These are phyloP conservation scores for Corymbia calophylla DNA, from an alignment of 441 rosid genomes.

Conservation along the genomic window DNA sequence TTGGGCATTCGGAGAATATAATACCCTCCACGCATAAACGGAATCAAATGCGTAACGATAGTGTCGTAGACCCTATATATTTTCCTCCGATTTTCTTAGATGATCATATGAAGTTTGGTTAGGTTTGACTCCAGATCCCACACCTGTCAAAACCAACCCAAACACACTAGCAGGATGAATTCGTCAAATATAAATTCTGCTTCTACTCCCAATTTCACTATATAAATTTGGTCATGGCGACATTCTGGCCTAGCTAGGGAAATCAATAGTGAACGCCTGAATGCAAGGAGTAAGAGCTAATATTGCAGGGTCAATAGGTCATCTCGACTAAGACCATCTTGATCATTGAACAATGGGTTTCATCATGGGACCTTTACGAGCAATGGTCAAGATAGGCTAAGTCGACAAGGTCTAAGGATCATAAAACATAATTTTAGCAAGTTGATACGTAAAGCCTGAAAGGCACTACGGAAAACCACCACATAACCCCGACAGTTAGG, in stretches of 20 bases:
- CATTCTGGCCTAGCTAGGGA: background rate
- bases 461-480: background rate
- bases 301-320: background rate
- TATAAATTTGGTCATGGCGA: background rate
- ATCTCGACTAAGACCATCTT: background rate
- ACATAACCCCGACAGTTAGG: background rate
- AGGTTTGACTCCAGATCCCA: background rate
- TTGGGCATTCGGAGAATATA: background rate
- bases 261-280: background rate
- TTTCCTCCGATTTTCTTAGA: background rate
- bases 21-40: background rate
- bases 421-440: background rate
- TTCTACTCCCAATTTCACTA: background rate
- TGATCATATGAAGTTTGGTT: background rate
- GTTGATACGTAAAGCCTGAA: background rate
- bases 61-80: background rate
- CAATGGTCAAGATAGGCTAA: background rate
- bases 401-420: background rate
- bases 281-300: background rate
- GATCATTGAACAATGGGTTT: background rate
- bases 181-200: background rate
- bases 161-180: background rate
- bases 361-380: background rate
- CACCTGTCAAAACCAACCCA: background rate
- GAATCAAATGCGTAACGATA: background rate